Evolutionary conservation across 176 grass and related monocot genomes (phyloP), one percentile per base, ranked within the genome.

Genomic region (Dactylis glomerata): DNA sequence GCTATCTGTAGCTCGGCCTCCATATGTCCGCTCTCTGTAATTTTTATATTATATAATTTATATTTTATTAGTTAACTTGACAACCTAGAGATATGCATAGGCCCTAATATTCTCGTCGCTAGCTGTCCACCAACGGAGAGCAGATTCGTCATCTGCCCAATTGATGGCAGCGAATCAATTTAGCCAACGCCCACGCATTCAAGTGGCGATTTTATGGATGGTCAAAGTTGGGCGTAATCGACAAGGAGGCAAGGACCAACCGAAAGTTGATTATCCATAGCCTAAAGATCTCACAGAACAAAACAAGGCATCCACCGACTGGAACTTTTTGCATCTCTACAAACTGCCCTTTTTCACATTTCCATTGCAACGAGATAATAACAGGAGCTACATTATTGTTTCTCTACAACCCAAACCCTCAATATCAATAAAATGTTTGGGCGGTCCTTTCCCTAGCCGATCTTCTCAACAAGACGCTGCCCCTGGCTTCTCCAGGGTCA

Each of bases 401-500:
- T 63, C 87, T 97, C 92, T 91, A 91, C 95, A 92, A 83, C 86
- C 92, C 90, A 94, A 93, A 92, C 87, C 73, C 75, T 86, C 38
- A 20, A 81, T 77, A 88, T 82, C 85, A 87, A 93, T 90, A 95
- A 97, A 91, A 95, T 86, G 83, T 87, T 80, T 85, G 95, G 91
- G 87, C 24, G 36, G 70, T 88, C 61, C 76, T 88, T 55, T 90
- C 89, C 44, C 64, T 90, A 58, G 79, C 61, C 15, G 79, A 10
- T 89, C 92, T 89, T 79, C 90, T 92, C 67, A 30, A 88, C 42
- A 93, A 82, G 31, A 84, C 73, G 63, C 57, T 31, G 17, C 66
- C 68, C 80, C 83, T 90, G 30, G 74, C 75, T 56, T 88, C 82
- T 78, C 81, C 77, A 84, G 71, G 71, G 42, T 86, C 90, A 78